Percentiles rank a stretch among this genome's conserved stretches.
Conservation (phyloP, 352 stramenopile genomes). For the Pythium sukuiense region DNA sequence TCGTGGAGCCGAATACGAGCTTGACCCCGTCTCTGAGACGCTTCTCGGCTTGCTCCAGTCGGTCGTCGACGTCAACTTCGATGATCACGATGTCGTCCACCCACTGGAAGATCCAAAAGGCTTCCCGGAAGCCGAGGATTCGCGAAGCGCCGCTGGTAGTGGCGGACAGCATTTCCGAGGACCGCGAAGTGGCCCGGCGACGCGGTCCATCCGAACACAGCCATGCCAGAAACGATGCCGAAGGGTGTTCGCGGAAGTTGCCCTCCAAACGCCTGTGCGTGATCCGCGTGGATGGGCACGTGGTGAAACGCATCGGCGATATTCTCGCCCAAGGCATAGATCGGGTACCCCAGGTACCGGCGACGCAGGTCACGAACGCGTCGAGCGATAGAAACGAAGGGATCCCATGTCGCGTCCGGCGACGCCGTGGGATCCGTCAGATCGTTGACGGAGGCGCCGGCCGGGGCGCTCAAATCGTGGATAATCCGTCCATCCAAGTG, state of each 20-base stretch:
- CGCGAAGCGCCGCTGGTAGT: conserved; percentile 11
- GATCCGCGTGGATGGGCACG: conserved; percentile 6
- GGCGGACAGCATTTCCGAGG: conserved; percentile 1
- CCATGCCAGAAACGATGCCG: conserved; percentile 13
- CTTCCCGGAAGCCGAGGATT: background rate
- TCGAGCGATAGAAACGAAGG: conserved; percentile 5
- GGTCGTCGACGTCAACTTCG: conserved; percentile 7
- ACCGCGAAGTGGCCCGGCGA: conserved; percentile 9
- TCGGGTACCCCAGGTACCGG: conserved; percentile 5
- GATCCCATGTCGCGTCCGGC: conserved; percentile 16
- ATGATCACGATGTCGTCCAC: conserved; percentile 14
- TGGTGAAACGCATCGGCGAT: conserved; percentile 20
- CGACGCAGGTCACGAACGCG: conserved; percentile 13
- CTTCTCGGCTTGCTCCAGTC: conserved; percentile 5
- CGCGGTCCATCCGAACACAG: conserved; percentile 7
- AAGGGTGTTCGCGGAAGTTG: conserved; percentile 2
- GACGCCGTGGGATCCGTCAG: conserved; percentile 6
- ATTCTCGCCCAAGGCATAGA: conserved; percentile 12
- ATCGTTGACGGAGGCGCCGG: conserved; percentile 11
- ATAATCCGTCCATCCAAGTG: conserved; percentile 19
- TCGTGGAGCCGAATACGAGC: conserved; percentile 12
- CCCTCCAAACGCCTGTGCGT: conserved; percentile 13
- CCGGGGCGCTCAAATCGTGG: conserved; percentile 7
- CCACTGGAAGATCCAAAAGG: conserved; percentile 15
- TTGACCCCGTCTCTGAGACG: conserved; percentile 11